phyloP scores from a whole-genome alignment of 345 rosid species.

The Microcos paniculata region DNA sequence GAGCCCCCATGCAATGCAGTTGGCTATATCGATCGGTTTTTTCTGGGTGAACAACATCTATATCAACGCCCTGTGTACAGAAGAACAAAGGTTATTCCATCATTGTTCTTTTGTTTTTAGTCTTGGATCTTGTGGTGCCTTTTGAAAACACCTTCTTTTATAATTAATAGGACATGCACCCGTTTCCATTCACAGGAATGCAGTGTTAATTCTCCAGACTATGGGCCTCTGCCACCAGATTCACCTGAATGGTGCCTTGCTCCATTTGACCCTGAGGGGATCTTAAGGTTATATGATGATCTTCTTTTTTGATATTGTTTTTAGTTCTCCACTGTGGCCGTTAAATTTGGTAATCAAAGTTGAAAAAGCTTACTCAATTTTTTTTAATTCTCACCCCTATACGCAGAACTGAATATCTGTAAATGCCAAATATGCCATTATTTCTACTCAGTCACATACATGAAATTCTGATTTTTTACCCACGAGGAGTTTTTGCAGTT shows the following conservation, averaged over 20 bases:
- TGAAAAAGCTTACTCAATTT: not conserved
- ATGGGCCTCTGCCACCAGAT: constrained; percentile 52
- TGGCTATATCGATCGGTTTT: constrained; percentile 46
- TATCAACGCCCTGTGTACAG: constrained; percentile 53
- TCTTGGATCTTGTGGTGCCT: not conserved
- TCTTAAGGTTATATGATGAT: constrained; percentile 39
- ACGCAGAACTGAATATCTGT: constrained; percentile 3
- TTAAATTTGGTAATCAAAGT: not conserved
- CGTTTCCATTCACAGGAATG: constrained; percentile 41
- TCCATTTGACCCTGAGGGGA: constrained; percentile 66
- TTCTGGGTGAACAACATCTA: constrained; percentile 53
- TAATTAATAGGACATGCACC: constrained; percentile 1
- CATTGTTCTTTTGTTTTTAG: not conserved
- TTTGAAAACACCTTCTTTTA: not conserved
- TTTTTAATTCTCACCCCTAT: not conserved
- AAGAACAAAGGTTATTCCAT: constrained; percentile 45
- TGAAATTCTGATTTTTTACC: constrained; percentile 15
- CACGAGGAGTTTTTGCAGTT: constrained; percentile 33
- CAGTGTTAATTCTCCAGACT: constrained; percentile 63
- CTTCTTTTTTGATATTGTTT: not conserved
- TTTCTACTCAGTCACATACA: not conserved
- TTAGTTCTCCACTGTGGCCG: not conserved
- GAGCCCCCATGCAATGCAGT: constrained; percentile 64
- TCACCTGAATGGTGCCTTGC: constrained; percentile 64
- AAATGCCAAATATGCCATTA: too few relatives aligned